These are phyloP conservation scores for Eucalyptus cladocalyx DNA, from an alignment of 345 rosid genomes.

Conservation along the genomic window DNA sequence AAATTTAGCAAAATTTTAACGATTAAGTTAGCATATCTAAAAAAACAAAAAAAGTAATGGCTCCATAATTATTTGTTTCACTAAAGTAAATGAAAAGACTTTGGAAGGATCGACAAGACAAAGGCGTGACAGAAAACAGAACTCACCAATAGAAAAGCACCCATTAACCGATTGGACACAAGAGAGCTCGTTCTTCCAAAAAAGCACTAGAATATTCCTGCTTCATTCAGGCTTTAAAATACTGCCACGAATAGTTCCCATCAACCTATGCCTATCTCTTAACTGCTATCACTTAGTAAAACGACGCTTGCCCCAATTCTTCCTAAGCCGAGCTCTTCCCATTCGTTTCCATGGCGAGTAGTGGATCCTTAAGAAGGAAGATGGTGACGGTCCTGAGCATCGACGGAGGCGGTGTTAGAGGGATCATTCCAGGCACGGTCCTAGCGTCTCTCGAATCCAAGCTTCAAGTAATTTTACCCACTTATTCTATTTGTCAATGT, in stretches of 20 bases:
- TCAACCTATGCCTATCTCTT: neutral
- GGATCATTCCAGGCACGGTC: neutral
- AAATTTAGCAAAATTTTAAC: neutral
- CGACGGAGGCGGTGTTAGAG: neutral
- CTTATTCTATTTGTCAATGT: neutral
- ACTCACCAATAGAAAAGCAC: neutral
- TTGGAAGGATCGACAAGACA: neutral
- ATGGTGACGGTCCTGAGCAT: neutral
- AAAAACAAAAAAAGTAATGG: neutral
- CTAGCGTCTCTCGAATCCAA: neutral
- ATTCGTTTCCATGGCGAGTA: neutral
- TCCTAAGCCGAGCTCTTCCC: neutral
- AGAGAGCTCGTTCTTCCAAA: neutral
- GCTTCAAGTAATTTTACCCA: neutral
- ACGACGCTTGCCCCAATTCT: neutral
- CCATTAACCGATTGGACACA: neutral
- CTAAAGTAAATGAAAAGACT: neutral
- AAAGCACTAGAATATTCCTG: neutral
- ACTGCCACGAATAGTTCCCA: neutral
- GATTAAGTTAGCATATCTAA: neutral
- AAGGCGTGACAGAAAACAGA: neutral
- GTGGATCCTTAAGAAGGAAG: neutral
- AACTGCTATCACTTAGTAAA: neutral
- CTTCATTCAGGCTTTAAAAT: neutral
- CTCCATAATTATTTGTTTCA: neutral